Conservation (phyloP, 1,139 yeast species). For the Debaryomyces nepalensis region DNA sequence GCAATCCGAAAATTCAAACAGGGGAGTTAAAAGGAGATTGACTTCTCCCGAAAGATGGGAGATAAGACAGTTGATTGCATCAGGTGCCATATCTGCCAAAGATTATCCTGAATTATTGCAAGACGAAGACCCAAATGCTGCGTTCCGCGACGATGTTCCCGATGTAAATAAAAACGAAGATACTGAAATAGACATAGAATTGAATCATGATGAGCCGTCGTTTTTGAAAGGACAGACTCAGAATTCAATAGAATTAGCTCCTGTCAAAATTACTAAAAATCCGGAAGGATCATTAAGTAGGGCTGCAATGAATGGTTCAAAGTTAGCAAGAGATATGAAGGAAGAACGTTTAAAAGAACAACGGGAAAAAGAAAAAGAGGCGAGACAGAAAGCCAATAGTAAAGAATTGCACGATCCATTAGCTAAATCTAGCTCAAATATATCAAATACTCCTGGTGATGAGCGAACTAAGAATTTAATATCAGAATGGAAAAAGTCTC, state of each 20-base stretch:
- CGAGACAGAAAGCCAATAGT: conserved; percentile 28
- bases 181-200: conserved; percentile 71
- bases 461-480: conserved; percentile 27
- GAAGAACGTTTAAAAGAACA: conserved; percentile 59
- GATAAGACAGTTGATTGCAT: conserved; percentile 75
- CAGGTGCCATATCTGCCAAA: conserved; percentile 71
- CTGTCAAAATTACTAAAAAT: conserved; percentile 62
- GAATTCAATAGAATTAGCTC: conserved; percentile 47
- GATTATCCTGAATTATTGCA: conserved; percentile 68
- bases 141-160: conserved; percentile 21
- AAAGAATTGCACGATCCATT: conserved; percentile 50
- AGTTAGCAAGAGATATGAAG: conserved; percentile 65
- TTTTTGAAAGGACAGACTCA: conserved; percentile 66
- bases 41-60: conserved; percentile 95
- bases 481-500: conserved; percentile 56
- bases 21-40: conserved; percentile 46
- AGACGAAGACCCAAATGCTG: conserved; percentile 49
- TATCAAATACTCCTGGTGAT: conserved; percentile 13
- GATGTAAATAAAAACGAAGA: conserved; percentile 38
- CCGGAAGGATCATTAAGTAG: conserved; percentile 82
- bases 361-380: conserved; percentile 46
- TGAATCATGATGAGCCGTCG: conserved; percentile 69
- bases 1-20: background rate
- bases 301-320: conserved; percentile 79
- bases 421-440: conserved; percentile 14